phyloP scores from a whole-genome alignment of 2,329 filamentous ascomycete species.

The Venturiaceae sp. region DNA sequence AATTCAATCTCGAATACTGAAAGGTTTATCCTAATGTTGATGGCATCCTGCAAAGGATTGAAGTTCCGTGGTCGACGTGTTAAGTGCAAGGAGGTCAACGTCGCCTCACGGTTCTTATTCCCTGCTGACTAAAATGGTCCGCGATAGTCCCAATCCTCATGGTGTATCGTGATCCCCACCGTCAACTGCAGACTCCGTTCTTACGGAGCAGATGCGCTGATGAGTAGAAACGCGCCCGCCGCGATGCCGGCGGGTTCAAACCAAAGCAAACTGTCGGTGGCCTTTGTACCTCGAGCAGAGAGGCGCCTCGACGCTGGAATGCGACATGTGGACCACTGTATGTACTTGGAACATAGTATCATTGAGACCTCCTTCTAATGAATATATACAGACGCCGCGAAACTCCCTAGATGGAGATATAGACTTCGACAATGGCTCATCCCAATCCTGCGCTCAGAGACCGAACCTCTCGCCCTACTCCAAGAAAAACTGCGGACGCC shows the following conservation, averaged over 20 bases:
- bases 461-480: conserved; percentile 80
- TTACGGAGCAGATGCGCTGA: conserved; percentile 2
- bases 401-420: conserved; percentile 84
- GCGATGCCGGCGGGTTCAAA: conserved; percentile 1
- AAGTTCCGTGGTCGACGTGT: too few species aligned
- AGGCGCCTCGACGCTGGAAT: conserved; percentile 58
- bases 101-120: too few species aligned
- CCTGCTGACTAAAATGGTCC: too few species aligned
- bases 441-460: conserved; percentile 88
- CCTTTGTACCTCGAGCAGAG: neutral
- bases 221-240: conserved; percentile 4
- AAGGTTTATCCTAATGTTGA: too few species aligned
- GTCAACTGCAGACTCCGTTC: too few species aligned
- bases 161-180: too few species aligned
- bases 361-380: neutral
- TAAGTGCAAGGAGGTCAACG: too few species aligned
- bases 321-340: conserved; percentile 58
- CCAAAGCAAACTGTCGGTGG: neutral
- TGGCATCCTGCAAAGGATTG: too few species aligned
- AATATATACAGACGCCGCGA: conserved; percentile 57
- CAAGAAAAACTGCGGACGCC: conserved; percentile 74
- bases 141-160: too few species aligned
- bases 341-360: conserved; percentile 15
- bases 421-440: conserved; percentile 69
- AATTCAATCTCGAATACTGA: too few species aligned